Conservation (phyloP, 345 rosid species). For the Lepidium sativum region DNA sequence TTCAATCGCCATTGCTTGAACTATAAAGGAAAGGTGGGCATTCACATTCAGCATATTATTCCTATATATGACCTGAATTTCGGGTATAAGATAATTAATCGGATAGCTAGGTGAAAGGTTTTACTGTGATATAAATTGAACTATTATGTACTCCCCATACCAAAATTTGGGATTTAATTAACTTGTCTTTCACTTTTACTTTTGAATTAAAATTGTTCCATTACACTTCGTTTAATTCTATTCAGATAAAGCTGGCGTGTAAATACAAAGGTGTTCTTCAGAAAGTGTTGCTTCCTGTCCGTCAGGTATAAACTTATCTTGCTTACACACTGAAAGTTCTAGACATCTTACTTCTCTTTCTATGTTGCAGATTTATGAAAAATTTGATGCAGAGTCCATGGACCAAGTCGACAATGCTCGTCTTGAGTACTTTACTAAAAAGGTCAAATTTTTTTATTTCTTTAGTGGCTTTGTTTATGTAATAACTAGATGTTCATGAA, state of each 20-base stretch:
- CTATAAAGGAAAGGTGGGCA: slow-evolving; percentile 75
- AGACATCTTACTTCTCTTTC: slow-evolving; percentile 11
- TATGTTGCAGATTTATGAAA: slow-evolving; percentile 65
- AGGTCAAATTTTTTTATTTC: slow-evolving; percentile 37
- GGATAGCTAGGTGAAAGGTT: slow-evolving; percentile 1
- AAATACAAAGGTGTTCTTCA: slow-evolving; percentile 75
- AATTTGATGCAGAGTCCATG: slow-evolving; percentile 54
- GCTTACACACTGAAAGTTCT: background rate
- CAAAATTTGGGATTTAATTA: background rate
- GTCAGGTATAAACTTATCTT: slow-evolving; percentile 49
- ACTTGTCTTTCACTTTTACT: background rate
- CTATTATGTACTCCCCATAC: background rate
- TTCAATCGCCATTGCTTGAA: slow-evolving; percentile 62
- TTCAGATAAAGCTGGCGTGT: slow-evolving; percentile 56
- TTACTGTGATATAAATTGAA: background rate
- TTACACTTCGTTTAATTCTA: background rate
- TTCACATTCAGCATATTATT: background rate
- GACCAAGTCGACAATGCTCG: slow-evolving; percentile 65
- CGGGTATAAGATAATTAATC: background rate
- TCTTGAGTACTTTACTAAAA: slow-evolving; percentile 66
- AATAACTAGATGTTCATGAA: background rate
- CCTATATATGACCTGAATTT: background rate
- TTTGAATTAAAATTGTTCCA: background rate
- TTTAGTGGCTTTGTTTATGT: background rate
- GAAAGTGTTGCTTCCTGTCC: slow-evolving; percentile 69